Evolutionary conservation across 768 basidiomycete genomes (phyloP).

Genomic region (Auriscalpium microsporum): DNA sequence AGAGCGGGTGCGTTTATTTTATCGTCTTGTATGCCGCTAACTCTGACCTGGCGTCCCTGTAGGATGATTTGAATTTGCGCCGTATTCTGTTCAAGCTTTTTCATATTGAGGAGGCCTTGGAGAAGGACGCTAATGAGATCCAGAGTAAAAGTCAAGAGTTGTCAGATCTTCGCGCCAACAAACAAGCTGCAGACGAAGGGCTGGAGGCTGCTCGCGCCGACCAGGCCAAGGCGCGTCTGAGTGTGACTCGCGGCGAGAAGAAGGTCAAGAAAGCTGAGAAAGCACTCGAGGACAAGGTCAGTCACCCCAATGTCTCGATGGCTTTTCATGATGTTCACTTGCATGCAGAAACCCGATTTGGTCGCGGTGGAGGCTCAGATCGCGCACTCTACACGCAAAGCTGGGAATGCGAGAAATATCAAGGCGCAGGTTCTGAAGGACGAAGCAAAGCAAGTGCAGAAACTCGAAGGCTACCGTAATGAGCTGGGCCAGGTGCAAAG

Average conservation of each 20-base stretch:
- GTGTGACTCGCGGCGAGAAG: conserved; percentile 79
- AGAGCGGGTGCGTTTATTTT: conserved; percentile 49
- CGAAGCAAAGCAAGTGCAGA: conserved; percentile 38
- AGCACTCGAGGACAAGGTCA: conserved; percentile 71
- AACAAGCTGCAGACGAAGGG: conserved; percentile 59
- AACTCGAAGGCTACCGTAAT: conserved; percentile 46
- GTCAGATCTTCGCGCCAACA: conserved; percentile 57
- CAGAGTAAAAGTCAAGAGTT: conserved; percentile 68
- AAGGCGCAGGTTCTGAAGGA: conserved; percentile 59
- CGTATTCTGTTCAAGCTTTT: conserved; percentile 83
- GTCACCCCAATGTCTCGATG: conserved; percentile 25
- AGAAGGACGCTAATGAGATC: conserved; percentile 61
- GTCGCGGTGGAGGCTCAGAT: conserved; percentile 83
- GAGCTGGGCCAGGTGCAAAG: conserved; percentile 61
- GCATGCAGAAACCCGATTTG: conserved; percentile 68
- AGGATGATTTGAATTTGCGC: conserved; percentile 78
- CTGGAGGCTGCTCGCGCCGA: conserved; percentile 68
- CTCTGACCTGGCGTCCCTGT: conserved; percentile 1
- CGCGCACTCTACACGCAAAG: conserved; percentile 72
- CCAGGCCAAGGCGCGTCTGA: conserved; percentile 69
- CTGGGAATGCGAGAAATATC: conserved; percentile 57
- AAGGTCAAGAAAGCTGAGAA: conserved; percentile 89
- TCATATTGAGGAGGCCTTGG: conserved; percentile 81
- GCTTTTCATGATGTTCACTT: not conserved
- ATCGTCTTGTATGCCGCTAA: not conserved